Base-by-base conservation (phyloP, 169 alveolate genomes). In the Plasmodium ovale region DNA sequence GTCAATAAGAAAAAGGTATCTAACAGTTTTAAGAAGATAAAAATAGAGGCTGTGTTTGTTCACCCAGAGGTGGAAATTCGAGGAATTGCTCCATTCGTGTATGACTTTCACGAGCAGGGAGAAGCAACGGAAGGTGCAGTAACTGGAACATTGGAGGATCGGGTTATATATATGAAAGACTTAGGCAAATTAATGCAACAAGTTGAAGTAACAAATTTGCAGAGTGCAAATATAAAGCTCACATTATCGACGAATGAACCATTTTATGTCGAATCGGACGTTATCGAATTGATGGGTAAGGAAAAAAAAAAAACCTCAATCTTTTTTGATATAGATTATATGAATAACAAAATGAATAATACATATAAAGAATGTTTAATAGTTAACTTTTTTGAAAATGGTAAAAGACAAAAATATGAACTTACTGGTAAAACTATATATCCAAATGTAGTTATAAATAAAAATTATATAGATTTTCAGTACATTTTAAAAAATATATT, bases 381-480 rank as follows among this genome's bases (percentile, higher is more conserved):
- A 23, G 68, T 77, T 35, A 65, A 77, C 54, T 77, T 60, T 54
- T 64, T 77, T 31, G 88, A 77, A 62, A 77, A 77, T 47, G 51
- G 62, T 29, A 77, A 42, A 77, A 77, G 88, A 77, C 88, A 77
- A 37, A 77, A 77, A 62, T 77, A 62, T 60, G 88, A 77, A 77
- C 29, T 77, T 35, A 25, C 42, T 12, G 88, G 88, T 9, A 53
- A 77, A 54, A 77, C 88, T 19, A 37, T 77, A n/a, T 77, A 77
- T 27, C 88, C 88, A 14, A 77, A 77, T 47, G 62, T 77, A 29
- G 51, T 44, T 64, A 77, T 77, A 77, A 77, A 19, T 37, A 77
- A 77, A 77, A 77, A 25, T 77, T 42, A 35, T 77, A 53, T 77
- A 77, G 88, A 77, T 44, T 77, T 77, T 62, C 88, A 77, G 51